Evolutionary conservation across 139 green algal species (phyloP).

Genomic region (Chlorella sorokiniana): DNA sequence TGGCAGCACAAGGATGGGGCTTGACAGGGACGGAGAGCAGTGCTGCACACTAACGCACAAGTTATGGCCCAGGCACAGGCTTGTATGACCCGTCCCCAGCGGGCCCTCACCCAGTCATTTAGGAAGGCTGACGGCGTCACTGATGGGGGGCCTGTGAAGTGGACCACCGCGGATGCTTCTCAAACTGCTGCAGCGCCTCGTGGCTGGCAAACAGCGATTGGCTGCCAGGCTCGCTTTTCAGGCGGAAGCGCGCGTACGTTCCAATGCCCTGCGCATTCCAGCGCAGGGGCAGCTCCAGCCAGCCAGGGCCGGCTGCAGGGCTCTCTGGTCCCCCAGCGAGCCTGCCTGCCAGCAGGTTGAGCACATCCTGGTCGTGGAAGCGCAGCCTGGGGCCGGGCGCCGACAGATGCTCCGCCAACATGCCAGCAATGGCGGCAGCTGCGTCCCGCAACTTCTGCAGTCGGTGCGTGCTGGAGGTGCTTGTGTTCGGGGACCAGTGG

Average conservation of each 20-base stretch:
- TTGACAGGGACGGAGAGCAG: not conserved
- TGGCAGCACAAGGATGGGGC: not conserved
- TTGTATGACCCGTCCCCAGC: too few species aligned
- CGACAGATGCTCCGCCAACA: not conserved
- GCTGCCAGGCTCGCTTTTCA: not conserved
- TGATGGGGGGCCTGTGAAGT: conserved; percentile 14
- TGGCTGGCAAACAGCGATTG: not conserved
- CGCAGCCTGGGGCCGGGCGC: not conserved
- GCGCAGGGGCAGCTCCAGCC: not conserved
- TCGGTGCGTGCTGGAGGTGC: too few species aligned
- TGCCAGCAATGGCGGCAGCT: not conserved
- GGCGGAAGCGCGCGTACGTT: not conserved
- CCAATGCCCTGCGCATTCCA: conserved; percentile 26
- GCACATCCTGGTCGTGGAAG: conserved; percentile 22
- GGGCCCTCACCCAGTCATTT: not conserved
- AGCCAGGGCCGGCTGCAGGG: not conserved
- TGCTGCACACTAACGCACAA: not conserved
- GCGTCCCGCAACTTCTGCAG: not conserved
- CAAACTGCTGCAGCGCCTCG: not conserved
- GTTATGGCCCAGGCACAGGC: too few species aligned
- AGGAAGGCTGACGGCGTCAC: not conserved
- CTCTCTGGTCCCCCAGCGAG: not conserved
- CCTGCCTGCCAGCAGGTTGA: conserved; percentile 7
- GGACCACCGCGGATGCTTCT: conserved; percentile 3
- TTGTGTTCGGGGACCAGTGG: too few species aligned